Evolutionary conservation across 2,329 filamentous ascomycete species (phyloP).

Genomic region (Pestalotiopsis sp.): DNA sequence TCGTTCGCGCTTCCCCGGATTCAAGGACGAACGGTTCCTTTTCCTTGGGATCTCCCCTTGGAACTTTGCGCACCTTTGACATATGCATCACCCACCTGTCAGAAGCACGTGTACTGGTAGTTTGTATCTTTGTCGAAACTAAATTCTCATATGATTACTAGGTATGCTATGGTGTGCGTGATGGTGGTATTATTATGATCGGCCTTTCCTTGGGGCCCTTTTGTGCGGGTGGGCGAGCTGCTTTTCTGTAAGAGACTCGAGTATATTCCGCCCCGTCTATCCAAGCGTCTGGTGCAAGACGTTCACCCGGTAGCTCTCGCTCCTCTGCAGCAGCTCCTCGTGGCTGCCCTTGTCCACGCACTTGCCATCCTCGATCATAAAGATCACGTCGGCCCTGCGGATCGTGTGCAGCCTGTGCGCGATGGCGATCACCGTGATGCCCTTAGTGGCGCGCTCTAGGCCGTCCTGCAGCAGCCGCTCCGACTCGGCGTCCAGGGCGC

Average conservation of each 20-base stretch:
- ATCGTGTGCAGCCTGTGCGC: constrained; percentile 62
- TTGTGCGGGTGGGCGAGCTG: not conserved
- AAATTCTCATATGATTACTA: not conserved
- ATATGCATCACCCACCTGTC: not conserved
- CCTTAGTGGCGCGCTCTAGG: constrained; percentile 58
- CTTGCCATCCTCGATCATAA: constrained; percentile 56
- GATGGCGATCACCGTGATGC: constrained; percentile 60
- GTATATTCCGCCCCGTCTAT: not conserved
- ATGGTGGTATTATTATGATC: not conserved
- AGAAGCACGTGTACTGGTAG: not conserved
- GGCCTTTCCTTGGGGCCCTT: not conserved
- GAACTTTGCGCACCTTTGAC: not conserved
- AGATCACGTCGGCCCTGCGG: constrained; percentile 59
- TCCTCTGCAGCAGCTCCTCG: constrained; percentile 54
- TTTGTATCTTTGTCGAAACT: not conserved
- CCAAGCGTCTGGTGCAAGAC: constrained; percentile 50
- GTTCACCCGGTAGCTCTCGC: constrained; percentile 55
- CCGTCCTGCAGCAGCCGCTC: constrained; percentile 69
- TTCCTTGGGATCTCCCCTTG: not conserved
- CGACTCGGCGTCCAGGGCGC: constrained; percentile 73
- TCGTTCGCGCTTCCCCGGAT: constrained; percentile 1
- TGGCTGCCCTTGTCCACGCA: constrained; percentile 56
- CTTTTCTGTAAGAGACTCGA: not conserved
- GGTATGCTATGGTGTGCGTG: not conserved
- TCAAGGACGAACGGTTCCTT: not conserved